These are phyloP conservation scores for Ustulina deusta DNA, from an alignment of 2,329 filamentous ascomycete species.

Conservation along the genomic window DNA sequence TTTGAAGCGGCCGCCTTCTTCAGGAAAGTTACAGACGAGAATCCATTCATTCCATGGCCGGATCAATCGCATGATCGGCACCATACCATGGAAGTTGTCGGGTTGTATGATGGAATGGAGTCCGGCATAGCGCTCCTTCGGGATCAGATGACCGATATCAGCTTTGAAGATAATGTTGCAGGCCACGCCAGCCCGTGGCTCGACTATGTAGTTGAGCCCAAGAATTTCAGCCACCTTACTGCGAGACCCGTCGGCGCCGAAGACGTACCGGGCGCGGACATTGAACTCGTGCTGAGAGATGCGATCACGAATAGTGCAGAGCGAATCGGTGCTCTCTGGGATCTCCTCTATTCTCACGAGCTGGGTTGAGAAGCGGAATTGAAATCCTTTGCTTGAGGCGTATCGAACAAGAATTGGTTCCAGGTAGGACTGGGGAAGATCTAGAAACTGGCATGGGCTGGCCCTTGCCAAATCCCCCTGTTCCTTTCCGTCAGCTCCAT, in stretches of 20 bases:
- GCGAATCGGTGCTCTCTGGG: conserved; percentile 33
- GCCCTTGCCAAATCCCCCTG: conserved; percentile 58
- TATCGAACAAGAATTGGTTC: conserved; percentile 58
- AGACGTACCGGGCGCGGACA: conserved; percentile 64
- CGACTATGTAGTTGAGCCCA: conserved; percentile 52
- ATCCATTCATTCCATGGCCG: conserved; percentile 70
- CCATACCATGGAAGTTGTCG: conserved; percentile 59
- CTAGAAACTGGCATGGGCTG: conserved; percentile 57
- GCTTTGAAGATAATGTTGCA: conserved; percentile 56
- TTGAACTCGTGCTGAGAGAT: conserved; percentile 58
- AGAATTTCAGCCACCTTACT: conserved; percentile 56
- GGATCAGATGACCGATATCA: conserved; percentile 65
- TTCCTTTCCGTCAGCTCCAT: conserved; percentile 9
- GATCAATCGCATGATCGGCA: conserved; percentile 63
- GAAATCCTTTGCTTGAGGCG: conserved; percentile 54
- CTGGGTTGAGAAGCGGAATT: conserved; percentile 55
- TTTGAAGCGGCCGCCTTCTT: conserved; percentile 32
- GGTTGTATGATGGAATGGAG: conserved; percentile 68
- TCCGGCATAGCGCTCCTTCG: conserved; percentile 60
- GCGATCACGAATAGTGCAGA: conserved; percentile 52
- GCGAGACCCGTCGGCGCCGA: conserved; percentile 67
- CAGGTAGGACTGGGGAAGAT: conserved; percentile 59
- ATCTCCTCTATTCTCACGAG: conserved; percentile 50
- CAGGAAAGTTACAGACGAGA: conserved; percentile 58
- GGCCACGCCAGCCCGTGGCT: conserved; percentile 54